Evolutionary conservation across 768 basidiomycete species (phyloP), one percentile per base, ranked within the genome.

Genomic region (Leucosporidium creatinivorum): DNA sequence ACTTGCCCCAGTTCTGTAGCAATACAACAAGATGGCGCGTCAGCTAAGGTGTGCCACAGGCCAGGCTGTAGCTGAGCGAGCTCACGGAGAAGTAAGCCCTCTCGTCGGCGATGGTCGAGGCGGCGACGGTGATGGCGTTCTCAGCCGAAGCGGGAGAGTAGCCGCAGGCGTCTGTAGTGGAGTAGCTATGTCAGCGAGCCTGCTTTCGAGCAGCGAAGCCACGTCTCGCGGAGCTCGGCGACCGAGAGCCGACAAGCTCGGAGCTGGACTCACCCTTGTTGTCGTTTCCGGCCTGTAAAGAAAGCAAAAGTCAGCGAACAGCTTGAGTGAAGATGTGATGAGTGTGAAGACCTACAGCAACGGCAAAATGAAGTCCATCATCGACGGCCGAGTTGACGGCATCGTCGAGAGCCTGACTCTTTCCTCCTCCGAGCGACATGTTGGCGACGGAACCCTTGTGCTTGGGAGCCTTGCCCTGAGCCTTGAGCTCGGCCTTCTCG

Each of bases 341-440:
- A 36, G 23, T 18, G 25, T 7, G 26, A 23, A 4, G 13, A 66
- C 69, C 19, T 25, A 69, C 70, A 36, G 94, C 94, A 68, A 99
- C 96, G 69, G 94, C 91, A 73, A 98, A 96, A 82, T 97, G 92
- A 44, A 99, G 83, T 49, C 96, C 96, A 47, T 78, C 69, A 13
- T 85, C 83, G 63, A 94, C 91, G 56, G 96, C 92, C 60, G 80
- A 81, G 81, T 98, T 86, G 69, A 99, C 91, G 61, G 87, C 85
- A 28, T 83, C 82, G 70, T 99, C 92, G 61, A 98, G 83, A 44
- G 89, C 84, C 26, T 81, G 83, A 8, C 89, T 91, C 81, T 93
- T 94, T 67, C 91, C 91, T 75, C 96, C 96, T 70, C 96, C 96
- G 61, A 99, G 87, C 77, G 87, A 89, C 96, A 99, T 96, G 83